phyloP scores from a whole-genome alignment of 2,329 filamentous ascomycete species.

The Ophiostoma tasmaniense region DNA sequence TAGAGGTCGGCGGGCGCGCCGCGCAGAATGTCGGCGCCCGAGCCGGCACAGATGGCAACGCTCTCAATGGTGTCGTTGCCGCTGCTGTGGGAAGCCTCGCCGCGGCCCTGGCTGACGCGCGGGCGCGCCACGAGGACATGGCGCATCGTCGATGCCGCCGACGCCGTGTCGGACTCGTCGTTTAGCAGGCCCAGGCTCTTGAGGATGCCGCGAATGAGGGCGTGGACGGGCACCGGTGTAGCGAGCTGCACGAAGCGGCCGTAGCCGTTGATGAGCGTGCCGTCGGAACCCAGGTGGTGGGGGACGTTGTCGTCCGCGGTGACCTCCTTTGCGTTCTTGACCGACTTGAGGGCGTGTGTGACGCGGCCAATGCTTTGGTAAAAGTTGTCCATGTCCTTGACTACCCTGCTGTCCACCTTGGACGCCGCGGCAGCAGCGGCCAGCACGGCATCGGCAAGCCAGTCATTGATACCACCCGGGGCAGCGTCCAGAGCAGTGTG shows the following conservation, averaged over 20 bases:
- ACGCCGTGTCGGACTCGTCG: not conserved
- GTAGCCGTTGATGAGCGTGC: slow-evolving; percentile 32
- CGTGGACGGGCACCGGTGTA: slow-evolving; percentile 31
- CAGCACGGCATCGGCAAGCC: slow-evolving; percentile 77
- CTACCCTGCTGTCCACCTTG: no score
- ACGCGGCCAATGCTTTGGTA: not conserved
- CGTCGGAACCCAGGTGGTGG: slow-evolving; percentile 23
- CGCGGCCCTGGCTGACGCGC: slow-evolving; percentile 23
- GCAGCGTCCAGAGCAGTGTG: slow-evolving; percentile 92
- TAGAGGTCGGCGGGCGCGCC: slow-evolving; percentile 57
- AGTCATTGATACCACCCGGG: slow-evolving; percentile 78
- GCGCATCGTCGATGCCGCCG: slow-evolving; percentile 24
- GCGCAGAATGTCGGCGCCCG: slow-evolving; percentile 68
- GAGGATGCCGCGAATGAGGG: slow-evolving; percentile 48
- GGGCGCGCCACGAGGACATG: slow-evolving; percentile 32
- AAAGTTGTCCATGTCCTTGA: not conserved
- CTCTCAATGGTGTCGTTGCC: slow-evolving; percentile 22
- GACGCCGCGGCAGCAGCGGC: not conserved
- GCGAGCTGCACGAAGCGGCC: slow-evolving; percentile 41
- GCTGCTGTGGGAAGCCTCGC: not conserved
- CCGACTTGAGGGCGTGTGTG: slow-evolving; percentile 29
- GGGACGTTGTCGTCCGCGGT: not conserved
- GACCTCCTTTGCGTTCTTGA: slow-evolving; percentile 33
- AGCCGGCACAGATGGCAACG: slow-evolving; percentile 84
- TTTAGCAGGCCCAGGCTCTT: slow-evolving; percentile 52